Conservation (phyloP, 306 rosid species). For the Leucaena leucocephala region DNA sequence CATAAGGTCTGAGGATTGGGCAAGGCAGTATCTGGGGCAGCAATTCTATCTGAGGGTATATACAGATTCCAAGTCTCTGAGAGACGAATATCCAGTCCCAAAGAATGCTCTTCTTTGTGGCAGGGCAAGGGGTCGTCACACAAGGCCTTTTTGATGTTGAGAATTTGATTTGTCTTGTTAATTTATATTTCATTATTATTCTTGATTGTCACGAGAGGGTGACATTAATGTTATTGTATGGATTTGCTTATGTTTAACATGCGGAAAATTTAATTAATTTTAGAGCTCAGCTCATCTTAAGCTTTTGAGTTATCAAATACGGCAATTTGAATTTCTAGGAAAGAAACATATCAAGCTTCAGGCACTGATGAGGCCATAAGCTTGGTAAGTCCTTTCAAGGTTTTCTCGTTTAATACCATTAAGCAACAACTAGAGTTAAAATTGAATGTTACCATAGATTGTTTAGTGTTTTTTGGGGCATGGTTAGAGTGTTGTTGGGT, state of each 20-base stretch:
- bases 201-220: conserved; percentile 71
- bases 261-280: conserved; percentile 15
- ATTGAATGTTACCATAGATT: too few species aligned
- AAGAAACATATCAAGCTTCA: background rate
- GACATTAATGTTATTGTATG: conserved; percentile 34
- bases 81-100: conserved; percentile 86
- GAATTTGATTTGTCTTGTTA: background rate
- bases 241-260: background rate
- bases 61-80: conserved; percentile 64
- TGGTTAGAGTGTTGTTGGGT: too few species aligned
- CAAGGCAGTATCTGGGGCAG: conserved; percentile 91
- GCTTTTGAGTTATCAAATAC: conserved; percentile 24
- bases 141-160: conserved; percentile 56
- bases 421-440: too few species aligned
- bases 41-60: conserved; percentile 87
- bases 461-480: too few species aligned
- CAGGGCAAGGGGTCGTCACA: conserved; percentile 76
- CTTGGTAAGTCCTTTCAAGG: background rate
- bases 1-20: conserved; percentile 91
- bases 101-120: conserved; percentile 89
- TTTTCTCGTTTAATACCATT: background rate
- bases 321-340: background rate
- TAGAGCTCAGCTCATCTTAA: conserved; percentile 60
- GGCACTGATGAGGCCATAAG: background rate
- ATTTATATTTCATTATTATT: background rate